These are phyloP conservation scores for Punctularia strigosozonata DNA, from an alignment of 768 basidiomycete genomes.

Conservation along the genomic window DNA sequence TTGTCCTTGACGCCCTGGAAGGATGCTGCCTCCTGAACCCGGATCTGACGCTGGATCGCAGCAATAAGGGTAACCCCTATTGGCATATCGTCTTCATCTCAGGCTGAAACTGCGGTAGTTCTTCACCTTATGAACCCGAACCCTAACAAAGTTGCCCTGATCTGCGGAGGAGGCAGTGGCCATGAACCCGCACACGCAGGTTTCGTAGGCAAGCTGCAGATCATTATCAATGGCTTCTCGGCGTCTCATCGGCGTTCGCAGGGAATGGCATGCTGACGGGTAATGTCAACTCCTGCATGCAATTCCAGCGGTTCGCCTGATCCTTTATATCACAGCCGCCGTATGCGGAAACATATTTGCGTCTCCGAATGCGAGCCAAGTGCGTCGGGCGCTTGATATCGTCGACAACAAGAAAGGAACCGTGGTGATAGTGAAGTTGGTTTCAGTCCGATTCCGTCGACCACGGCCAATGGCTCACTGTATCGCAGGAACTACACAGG, in stretches of 20 bases:
- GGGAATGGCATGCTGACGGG: constrained; percentile 73
- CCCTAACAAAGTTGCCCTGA: constrained; percentile 56
- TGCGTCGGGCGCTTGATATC: constrained; percentile 69
- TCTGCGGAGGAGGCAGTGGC: constrained; percentile 80
- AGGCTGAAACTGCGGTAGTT: constrained; percentile 25
- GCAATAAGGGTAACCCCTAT: constrained; percentile 48
- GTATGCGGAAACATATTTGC: constrained; percentile 88
- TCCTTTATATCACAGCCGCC: constrained; percentile 33
- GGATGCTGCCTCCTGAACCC: constrained; percentile 68
- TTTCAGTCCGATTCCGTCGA: constrained; percentile 1
- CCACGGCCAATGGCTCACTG: constrained; percentile 2
- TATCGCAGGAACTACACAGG: constrained; percentile 71
- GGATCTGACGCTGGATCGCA: constrained; percentile 52
- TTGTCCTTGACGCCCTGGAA: constrained; percentile 69
- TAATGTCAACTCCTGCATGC: constrained; percentile 13
- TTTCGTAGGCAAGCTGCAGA: constrained; percentile 58
- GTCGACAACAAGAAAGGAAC: constrained; percentile 63
- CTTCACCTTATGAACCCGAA: constrained; percentile 48
- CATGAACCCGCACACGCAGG: constrained; percentile 89
- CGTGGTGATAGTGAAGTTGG: no score
- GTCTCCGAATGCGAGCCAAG: constrained; percentile 79
- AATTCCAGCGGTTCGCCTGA: not conserved
- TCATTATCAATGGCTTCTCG: not conserved
- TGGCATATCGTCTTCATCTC: not conserved
- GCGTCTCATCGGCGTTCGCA: constrained; percentile 13